phyloP scores from a whole-genome alignment of 441 rosid genomes.

The Omphalea diandra region DNA sequence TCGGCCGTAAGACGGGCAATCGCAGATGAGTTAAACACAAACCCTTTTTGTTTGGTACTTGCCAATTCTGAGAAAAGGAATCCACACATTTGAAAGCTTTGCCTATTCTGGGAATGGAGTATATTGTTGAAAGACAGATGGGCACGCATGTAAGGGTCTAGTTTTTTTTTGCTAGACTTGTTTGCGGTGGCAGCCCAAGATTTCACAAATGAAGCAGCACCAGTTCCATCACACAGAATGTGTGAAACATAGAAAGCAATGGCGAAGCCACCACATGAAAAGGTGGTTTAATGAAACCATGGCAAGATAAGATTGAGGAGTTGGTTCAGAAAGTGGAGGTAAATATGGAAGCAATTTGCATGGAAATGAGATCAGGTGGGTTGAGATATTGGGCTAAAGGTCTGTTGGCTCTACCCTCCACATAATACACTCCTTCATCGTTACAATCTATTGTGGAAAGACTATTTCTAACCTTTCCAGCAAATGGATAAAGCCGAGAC shows the following conservation, averaged over 20 bases:
- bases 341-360: background rate
- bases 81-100: background rate
- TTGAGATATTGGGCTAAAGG: background rate
- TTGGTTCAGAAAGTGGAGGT: background rate
- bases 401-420: constrained; percentile 20
- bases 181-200: background rate
- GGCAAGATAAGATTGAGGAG: background rate
- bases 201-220: background rate
- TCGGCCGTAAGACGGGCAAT: background rate
- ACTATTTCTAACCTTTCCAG: constrained; percentile 22
- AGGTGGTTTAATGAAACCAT: background rate
- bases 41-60: background rate
- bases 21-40: background rate
- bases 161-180: background rate
- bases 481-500: constrained; percentile 28
- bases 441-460: constrained; percentile 26
- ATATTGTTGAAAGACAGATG: background rate
- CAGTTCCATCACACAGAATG: background rate
- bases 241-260: background rate
- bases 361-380: background rate
- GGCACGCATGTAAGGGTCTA: background rate
- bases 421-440: constrained; percentile 29
- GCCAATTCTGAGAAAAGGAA: background rate
- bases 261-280: background rate
- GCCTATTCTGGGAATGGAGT: background rate